Base-by-base conservation (phyloP, 176 grass and related monocot species). In the Eremochloa ophiuroides region DNA sequence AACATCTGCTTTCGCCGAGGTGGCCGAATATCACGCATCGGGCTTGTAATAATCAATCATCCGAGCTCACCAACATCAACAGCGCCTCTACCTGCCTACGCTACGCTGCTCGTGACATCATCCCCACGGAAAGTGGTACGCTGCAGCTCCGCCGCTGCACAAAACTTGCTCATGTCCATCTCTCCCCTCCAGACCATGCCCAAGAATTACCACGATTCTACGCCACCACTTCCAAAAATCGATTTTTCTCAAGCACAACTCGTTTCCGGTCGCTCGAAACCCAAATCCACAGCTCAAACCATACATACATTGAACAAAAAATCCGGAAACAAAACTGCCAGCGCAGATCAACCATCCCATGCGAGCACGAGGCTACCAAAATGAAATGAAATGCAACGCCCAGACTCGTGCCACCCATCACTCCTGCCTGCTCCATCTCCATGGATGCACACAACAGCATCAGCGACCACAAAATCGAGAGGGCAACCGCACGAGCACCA, bases 81-180 rank as follows among this genome's bases (percentile, higher is more conserved):
- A 25, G 28, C 62, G 1, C 3, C 44, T 43, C 18, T 44, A 22
- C 78, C 69, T 43, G 22, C 71, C 35, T 62, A 31, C 50, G n/a
- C 74, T 29, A 80, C 63, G 29, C 56, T 47, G 23, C 30, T 55
- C 42, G 73, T 82, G 79, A 80, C 84, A 86, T 80, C 76, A 72
- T 22, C 76, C 53, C 43, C 22, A n/a, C 10, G 51, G 23, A 30
- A 30, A 40, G 9, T 2, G 50, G 10, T 1, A 53, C 22, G 58
- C 58, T 47, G 41, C 41, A 15, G 23, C 56, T 42, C n/a, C 23
- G 11, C 30, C 10, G 28, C 77, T 78, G 68, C 86, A 79, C 80
- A 73, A 88, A 88, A 79, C 86, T 83, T 23, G 80, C 48, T 73
- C 75, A 60, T 83, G 65, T 37, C 72, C 30, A n/a, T 37, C 66